phyloP scores from a whole-genome alignment of 2,329 filamentous ascomycete species.

The Ophiocordyceps camponoti-floridani region DNA sequence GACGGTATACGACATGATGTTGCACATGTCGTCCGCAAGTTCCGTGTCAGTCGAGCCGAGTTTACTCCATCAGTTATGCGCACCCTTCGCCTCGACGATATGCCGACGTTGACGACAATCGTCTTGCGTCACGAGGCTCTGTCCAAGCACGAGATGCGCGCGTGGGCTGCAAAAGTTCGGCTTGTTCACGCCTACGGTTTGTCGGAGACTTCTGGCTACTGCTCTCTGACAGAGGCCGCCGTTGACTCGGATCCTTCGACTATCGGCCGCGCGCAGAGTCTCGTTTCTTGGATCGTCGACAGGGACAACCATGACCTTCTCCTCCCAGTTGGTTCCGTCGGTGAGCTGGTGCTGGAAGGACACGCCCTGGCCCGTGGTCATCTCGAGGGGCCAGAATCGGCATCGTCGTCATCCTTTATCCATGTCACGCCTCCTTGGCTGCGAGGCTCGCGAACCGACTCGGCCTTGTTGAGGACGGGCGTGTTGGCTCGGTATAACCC shows the following conservation, averaged over 20 bases:
- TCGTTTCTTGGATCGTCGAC: slow-evolving; percentile 13
- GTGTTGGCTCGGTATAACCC: slow-evolving; percentile 25
- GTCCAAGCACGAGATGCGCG: slow-evolving; percentile 1
- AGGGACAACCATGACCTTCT: slow-evolving; percentile 10
- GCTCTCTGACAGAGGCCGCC: neutral
- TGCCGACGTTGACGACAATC: slow-evolving; percentile 1
- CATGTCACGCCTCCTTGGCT: slow-evolving; percentile 16
- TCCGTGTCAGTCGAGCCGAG: neutral
- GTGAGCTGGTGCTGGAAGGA: slow-evolving; percentile 21
- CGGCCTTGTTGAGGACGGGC: slow-evolving; percentile 25
- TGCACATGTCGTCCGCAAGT: neutral
- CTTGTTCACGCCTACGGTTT: slow-evolving; percentile 3
- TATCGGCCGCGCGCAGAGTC: neutral
- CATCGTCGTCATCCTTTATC: slow-evolving; percentile 20
- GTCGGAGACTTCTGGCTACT: slow-evolving; percentile 2
- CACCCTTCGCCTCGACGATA: neutral
- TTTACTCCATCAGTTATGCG: slow-evolving; percentile 1
- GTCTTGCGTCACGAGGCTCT: slow-evolving; percentile 1
- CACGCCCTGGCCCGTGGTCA: slow-evolving; percentile 30
- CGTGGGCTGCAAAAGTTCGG: neutral
- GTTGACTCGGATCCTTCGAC: neutral
- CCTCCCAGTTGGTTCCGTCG: slow-evolving; percentile 12
- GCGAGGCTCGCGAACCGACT: neutral
- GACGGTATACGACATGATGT: neutral
- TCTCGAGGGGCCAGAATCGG: slow-evolving; percentile 24